phyloP scores from a whole-genome alignment of 495 filamentous ascomycete genomes.

The Penicilliopsis zonata region DNA sequence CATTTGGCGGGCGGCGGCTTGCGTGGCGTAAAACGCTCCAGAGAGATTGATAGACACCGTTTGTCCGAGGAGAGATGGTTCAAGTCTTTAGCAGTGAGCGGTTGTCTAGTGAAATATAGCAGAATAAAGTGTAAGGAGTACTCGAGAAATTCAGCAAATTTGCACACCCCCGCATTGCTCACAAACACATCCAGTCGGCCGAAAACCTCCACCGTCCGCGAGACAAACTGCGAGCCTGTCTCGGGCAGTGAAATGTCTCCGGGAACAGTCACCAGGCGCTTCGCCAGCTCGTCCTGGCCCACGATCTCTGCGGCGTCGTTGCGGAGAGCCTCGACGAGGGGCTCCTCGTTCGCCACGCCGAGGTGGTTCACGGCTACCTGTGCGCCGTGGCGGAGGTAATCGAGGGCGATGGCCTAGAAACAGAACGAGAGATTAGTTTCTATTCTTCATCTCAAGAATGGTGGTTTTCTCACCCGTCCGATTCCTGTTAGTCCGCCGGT shows the following conservation, averaged over 20 bases:
- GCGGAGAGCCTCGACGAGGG: conserved; percentile 41
- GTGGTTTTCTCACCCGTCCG: conserved; percentile 32
- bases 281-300: conserved; percentile 22
- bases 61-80: conserved; percentile 45
- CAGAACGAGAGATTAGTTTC: background rate
- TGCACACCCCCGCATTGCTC: conserved; percentile 77
- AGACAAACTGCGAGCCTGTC: conserved; percentile 47
- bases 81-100: conserved; percentile 24
- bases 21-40: conserved; percentile 75
- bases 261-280: conserved; percentile 40
- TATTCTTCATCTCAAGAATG: background rate
- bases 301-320: conserved; percentile 36
- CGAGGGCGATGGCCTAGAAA: conserved; percentile 51
- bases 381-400: conserved; percentile 57
- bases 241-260: conserved; percentile 57
- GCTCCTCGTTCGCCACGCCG: conserved; percentile 37
- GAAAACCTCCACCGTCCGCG: conserved; percentile 44
- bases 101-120: background rate
- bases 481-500: conserved; percentile 70
- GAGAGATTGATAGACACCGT: conserved; percentile 71
- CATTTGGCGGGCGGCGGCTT: conserved; percentile 78
- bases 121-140: conserved; percentile 15
- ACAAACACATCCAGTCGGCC: conserved; percentile 67
- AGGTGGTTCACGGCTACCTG: conserved; percentile 63
- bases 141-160: conserved; percentile 73